Base-by-base conservation (phyloP, 1,284 basidiomycete species). In the Lentinus polychrous region DNA sequence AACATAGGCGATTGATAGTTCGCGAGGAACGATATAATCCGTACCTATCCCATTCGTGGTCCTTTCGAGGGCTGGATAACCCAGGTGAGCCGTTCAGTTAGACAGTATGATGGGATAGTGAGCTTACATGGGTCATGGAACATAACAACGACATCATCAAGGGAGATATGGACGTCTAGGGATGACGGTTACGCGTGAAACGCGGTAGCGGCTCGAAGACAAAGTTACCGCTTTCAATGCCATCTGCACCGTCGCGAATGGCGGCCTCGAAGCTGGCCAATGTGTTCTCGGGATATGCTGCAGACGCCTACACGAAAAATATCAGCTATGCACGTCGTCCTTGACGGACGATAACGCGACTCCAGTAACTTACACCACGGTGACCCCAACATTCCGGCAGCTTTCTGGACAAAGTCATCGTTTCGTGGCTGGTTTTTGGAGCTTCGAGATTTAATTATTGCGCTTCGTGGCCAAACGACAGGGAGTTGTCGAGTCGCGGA, bases 81-180 rank as follows among this genome's bases (percentile, higher is more conserved):
- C 5, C 35, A 15, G 20, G 3, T 20, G 17, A 23, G 17, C 17
- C 10, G 39, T 8, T 20, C 3, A 23, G 12, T 17, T 12, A 38
- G 14, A 17, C 14, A 17, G 37, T 38, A 34, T 10, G 14, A 8
- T 8, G 20, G 39, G 20, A 20, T 20, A 64, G 62, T 51, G 49
- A 32, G 62, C 80, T 60, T 57, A 86, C 86, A 80, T 10, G 91
- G 89, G 68, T 98, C 94, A 66, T 97, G 94, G 69, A 95, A 96
- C 91, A 98, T 94, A 53, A 98, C 69, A 42, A 98, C 87, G 43
- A 92, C 81, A 60, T 85, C 76, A 72, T 98, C 95, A 56, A 78
- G 69, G 44, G 94, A 94, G 63, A 97, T 86, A 68, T 98, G 95
- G 57, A 98, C 93, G 78, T 98, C 94, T 94, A 79, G 4, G 17